These are phyloP conservation scores for Annulohypoxylon maeteangense DNA, from an alignment of 495 filamentous ascomycete species.

Conservation along the genomic window DNA sequence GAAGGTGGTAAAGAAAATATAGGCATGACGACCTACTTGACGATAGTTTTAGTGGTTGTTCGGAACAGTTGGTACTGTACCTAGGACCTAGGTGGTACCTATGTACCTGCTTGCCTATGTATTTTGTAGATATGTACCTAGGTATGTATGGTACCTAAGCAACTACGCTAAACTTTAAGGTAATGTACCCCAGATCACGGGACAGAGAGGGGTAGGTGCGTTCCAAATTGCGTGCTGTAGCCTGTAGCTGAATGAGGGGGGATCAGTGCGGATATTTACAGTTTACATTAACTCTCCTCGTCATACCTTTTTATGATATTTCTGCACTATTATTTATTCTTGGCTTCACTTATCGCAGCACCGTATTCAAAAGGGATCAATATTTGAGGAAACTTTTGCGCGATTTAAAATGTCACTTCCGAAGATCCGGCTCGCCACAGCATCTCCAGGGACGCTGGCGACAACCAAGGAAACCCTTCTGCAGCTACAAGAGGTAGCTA, in stretches of 20 bases:
- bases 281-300: not conserved
- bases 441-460: slow-evolving; percentile 77
- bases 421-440: slow-evolving; percentile 75
- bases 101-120: not conserved
- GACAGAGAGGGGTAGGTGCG: slow-evolving; percentile 30
- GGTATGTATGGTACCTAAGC: not conserved
- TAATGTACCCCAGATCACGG: slow-evolving; percentile 40
- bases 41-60: not conserved
- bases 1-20: not conserved
- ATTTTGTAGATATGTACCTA: not conserved
- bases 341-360: no score
- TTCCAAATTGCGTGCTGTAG: not conserved
- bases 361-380: no score
- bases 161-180: not conserved
- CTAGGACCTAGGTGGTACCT: not conserved
- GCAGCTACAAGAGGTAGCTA: slow-evolving; percentile 68
- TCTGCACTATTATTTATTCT: no score
- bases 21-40: not conserved
- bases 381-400: not conserved
- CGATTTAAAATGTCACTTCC: slow-evolving; percentile 5
- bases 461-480: slow-evolving; percentile 72
- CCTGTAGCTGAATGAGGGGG: not conserved
- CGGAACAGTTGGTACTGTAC: not conserved
- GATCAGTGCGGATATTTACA: not conserved
- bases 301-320: not conserved